phyloP scores from a whole-genome alignment of 2,329 filamentous ascomycete species.

The Penicillium palitans region DNA sequence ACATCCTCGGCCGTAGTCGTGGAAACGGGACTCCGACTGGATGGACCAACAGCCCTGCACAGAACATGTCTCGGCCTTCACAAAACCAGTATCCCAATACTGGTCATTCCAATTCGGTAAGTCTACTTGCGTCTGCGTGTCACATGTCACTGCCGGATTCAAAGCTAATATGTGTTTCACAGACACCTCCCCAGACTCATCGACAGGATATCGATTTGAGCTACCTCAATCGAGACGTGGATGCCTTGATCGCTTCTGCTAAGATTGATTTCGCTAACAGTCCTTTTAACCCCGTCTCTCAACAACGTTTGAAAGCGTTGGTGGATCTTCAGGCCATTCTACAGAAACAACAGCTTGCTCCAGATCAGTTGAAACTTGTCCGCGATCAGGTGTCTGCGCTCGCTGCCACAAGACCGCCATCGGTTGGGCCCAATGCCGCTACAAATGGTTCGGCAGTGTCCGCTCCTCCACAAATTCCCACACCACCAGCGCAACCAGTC shows the following conservation, averaged over 20 bases:
- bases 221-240: conserved; percentile 78
- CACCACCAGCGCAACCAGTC: conserved; percentile 39
- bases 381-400: conserved; percentile 81
- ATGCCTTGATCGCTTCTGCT: conserved; percentile 70
- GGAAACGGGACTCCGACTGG: conserved; percentile 56
- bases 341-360: conserved; percentile 72
- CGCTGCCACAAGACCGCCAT: conserved; percentile 45
- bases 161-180: conserved; percentile 20
- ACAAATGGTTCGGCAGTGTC: conserved; percentile 34
- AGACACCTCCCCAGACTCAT: conserved; percentile 37
- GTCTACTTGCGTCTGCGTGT: neutral
- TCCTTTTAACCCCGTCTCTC: conserved; percentile 72
- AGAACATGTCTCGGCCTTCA: conserved; percentile 40
- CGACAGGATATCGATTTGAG: conserved; percentile 58
- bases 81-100: conserved; percentile 35
- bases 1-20: conserved; percentile 55
- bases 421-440: conserved; percentile 18
- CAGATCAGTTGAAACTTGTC: conserved; percentile 79
- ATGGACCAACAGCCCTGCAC: conserved; percentile 70
- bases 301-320: conserved; percentile 79
- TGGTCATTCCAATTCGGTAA: conserved; percentile 28
- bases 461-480: conserved; percentile 40
- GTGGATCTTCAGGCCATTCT: conserved; percentile 80
- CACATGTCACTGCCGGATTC: too few species aligned
- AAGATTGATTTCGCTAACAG: conserved; percentile 73